Evolutionary conservation across 345 rosid species (phyloP).

Genomic region (Salix suchowensis): DNA sequence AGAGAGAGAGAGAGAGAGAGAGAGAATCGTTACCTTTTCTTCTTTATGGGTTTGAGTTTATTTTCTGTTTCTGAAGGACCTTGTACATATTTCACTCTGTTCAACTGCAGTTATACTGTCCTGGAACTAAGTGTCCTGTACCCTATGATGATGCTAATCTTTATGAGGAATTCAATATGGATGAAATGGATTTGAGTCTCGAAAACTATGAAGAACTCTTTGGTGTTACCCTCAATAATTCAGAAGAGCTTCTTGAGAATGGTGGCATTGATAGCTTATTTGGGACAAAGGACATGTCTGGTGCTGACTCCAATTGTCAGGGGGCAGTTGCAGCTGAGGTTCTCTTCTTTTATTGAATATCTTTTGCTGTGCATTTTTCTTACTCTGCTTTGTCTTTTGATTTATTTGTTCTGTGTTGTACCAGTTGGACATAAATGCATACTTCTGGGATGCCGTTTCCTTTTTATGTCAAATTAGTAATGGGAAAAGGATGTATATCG

Average conservation of each 20-base stretch:
- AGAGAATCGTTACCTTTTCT: neutral
- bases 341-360: constrained; percentile 13
- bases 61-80: neutral
- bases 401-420: neutral
- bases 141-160: constrained; percentile 53
- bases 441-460: neutral
- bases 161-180: constrained; percentile 62
- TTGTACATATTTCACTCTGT: constrained; percentile 7
- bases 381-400: neutral
- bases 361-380: constrained; percentile 14
- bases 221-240: constrained; percentile 66
- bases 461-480: neutral
- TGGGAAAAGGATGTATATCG: neutral
- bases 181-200: constrained; percentile 74
- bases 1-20: neutral
- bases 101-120: constrained; percentile 40
- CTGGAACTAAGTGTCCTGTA: constrained; percentile 39
- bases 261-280: constrained; percentile 87
- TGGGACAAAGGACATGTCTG: constrained; percentile 50
- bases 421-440: neutral
- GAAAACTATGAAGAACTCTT: constrained; percentile 97
- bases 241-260: constrained; percentile 75
- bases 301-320: constrained; percentile 52
- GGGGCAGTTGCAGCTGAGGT: constrained; percentile 67
- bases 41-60: neutral